phyloP scores from a whole-genome alignment of 306 rosid genomes.

The Vigna nakashimae region DNA sequence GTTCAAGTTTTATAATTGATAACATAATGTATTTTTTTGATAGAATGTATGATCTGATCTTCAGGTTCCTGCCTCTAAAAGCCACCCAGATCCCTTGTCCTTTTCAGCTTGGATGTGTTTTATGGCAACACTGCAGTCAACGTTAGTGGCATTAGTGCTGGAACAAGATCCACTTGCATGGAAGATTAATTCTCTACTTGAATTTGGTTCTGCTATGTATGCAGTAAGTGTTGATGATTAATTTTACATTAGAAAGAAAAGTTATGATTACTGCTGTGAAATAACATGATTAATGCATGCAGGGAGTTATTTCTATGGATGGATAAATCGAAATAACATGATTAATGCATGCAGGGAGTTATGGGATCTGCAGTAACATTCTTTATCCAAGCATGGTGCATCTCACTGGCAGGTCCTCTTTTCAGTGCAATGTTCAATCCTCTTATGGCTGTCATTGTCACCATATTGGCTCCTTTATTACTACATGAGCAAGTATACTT shows the following conservation, averaged over 20 bases:
- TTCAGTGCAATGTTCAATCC: slow-evolving; percentile 65
- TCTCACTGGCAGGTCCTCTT: slow-evolving; percentile 56
- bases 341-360: slow-evolving; percentile 50
- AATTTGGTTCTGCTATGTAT: slow-evolving; percentile 39
- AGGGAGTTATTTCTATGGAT: slow-evolving; percentile 55
- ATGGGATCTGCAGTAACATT: slow-evolving; percentile 55
- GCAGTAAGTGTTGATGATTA: slow-evolving; percentile 20
- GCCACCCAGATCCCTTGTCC: slow-evolving; percentile 59
- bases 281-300: not conserved
- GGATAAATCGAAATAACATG: not conserved
- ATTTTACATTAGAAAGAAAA: not conserved
- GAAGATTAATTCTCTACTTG: slow-evolving; percentile 49
- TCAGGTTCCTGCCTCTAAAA: slow-evolving; percentile 60
- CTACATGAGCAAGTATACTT: slow-evolving; percentile 54
- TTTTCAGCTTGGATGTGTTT: slow-evolving; percentile 73
- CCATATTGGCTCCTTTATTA: slow-evolving; percentile 55
- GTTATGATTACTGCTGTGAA: not conserved
- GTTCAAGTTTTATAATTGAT: too few species aligned
- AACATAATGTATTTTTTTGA: too few species aligned
- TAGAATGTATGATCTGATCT: too few species aligned
- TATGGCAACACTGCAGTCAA: slow-evolving; percentile 53
- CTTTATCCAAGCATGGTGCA: slow-evolving; percentile 64
- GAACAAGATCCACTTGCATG: slow-evolving; percentile 52
- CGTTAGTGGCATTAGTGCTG: slow-evolving; percentile 36
- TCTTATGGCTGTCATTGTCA: slow-evolving; percentile 50